Evolutionary conservation across 2,329 filamentous ascomycete species (phyloP).

Genomic region (Fusarium ramigenum): DNA sequence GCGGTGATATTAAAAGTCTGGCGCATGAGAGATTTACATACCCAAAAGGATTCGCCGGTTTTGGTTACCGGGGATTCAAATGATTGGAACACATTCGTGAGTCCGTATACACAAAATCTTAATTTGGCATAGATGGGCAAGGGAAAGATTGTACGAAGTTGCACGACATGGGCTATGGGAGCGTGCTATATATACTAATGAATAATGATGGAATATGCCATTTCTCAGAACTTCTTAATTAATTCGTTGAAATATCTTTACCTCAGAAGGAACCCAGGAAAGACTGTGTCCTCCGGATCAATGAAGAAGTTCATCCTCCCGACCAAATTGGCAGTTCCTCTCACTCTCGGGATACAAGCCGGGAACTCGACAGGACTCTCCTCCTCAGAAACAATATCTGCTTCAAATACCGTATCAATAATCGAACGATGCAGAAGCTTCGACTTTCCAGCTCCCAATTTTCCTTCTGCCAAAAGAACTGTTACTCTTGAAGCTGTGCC

Average conservation of each 20-base stretch:
- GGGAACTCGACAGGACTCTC: slow-evolving; percentile 22
- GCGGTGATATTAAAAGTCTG: slow-evolving; percentile 59
- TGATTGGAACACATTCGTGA: slow-evolving; percentile 43
- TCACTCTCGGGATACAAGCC: slow-evolving; percentile 30
- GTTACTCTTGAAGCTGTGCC: slow-evolving; percentile 38
- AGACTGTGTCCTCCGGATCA: slow-evolving; percentile 15
- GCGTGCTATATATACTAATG: not conserved
- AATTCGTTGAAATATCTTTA: fast-evolving
- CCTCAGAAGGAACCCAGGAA: slow-evolving; percentile 26
- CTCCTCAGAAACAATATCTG: slow-evolving; percentile 20
- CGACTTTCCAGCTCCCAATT: not conserved
- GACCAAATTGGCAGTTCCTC: slow-evolving; percentile 14
- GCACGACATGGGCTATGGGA: not conserved
- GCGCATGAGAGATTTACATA: slow-evolving; percentile 52
- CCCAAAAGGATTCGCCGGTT: not conserved
- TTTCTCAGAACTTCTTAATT: fast-evolving
- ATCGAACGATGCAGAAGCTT: slow-evolving; percentile 26
- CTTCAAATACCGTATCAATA: slow-evolving; percentile 17
- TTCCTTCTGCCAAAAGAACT: slow-evolving; percentile 4
- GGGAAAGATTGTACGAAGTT: not conserved
- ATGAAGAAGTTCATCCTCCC: slow-evolving; percentile 35
- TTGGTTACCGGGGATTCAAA: slow-evolving; percentile 1
- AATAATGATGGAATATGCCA: not conserved
- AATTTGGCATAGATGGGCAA: slow-evolving; percentile 38
- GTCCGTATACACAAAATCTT: slow-evolving; percentile 42